Percentiles rank a stretch among this genome's conserved stretches.
Evolutionary conservation across 352 stramenopile species (phyloP).

Genomic region (Pythium rhizo-oryzae): DNA sequence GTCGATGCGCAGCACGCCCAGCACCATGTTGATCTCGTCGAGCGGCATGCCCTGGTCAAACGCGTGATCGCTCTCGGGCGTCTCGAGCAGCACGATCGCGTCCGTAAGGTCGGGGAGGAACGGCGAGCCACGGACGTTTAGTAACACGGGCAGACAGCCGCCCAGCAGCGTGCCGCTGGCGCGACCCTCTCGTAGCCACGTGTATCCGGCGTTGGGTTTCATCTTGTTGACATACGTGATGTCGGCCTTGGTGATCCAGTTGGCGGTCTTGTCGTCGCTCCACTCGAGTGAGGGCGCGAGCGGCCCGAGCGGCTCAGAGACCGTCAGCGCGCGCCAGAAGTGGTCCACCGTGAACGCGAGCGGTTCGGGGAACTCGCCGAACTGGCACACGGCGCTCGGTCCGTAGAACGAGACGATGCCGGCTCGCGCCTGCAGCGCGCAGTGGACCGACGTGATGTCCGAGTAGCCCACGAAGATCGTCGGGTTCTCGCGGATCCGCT

Average conservation of each 20-base stretch:
- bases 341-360: slow-evolving; percentile 47
- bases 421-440: slow-evolving; percentile 46
- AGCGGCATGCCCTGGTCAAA: slow-evolving; percentile 63
- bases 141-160: slow-evolving; percentile 55
- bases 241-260: slow-evolving; percentile 57
- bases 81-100: slow-evolving; percentile 58
- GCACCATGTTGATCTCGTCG: slow-evolving; percentile 44
- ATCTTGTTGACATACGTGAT: slow-evolving; percentile 43
- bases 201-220: slow-evolving; percentile 47
- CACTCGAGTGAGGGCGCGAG: slow-evolving; percentile 48
- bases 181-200: slow-evolving; percentile 43
- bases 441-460: slow-evolving; percentile 66
- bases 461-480: slow-evolving; percentile 67
- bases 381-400: slow-evolving; percentile 52
- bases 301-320: slow-evolving; percentile 31
- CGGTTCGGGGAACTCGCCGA: slow-evolving; percentile 59
- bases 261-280: slow-evolving; percentile 64
- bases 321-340: slow-evolving; percentile 41
- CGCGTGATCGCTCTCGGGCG: slow-evolving; percentile 39
- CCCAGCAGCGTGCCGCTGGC: slow-evolving; percentile 45
- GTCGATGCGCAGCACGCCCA: slow-evolving; percentile 49
- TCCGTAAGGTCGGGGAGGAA: slow-evolving; percentile 48
- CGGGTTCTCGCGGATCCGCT: slow-evolving; percentile 39
- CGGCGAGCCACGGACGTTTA: slow-evolving; percentile 54
- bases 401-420: slow-evolving; percentile 65